Conservation (phyloP, 1,284 basidiomycete species). For the Trichosporon faecale region DNA sequence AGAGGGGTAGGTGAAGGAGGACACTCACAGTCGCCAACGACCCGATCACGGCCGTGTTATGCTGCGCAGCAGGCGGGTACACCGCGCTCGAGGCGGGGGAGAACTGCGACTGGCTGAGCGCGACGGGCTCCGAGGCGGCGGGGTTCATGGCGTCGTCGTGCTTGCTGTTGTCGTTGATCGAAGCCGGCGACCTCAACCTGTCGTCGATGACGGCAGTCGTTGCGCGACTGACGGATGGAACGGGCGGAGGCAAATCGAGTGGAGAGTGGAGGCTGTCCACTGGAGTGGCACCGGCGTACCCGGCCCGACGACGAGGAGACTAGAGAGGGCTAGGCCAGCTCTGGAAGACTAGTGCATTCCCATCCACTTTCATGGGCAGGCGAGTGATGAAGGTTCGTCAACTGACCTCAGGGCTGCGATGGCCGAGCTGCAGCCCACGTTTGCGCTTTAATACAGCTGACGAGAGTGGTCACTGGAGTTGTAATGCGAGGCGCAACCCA, state of each 20-base stretch:
- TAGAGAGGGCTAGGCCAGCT: no score
- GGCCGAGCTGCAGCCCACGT: background rate
- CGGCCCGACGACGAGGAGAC: no score
- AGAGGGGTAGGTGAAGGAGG: background rate
- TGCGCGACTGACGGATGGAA: background rate
- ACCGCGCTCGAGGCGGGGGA: slow-evolving; percentile 50
- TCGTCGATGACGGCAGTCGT: background rate
- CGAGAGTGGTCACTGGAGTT: no score
- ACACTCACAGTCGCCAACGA: slow-evolving; percentile 42
- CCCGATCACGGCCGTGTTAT: slow-evolving; percentile 62
- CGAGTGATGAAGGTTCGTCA: background rate
- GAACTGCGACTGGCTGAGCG: slow-evolving; percentile 34
- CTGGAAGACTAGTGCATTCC: background rate
- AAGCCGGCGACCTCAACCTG: no score
- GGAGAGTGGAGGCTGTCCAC: background rate
- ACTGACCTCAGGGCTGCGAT: background rate
- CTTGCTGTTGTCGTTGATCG: no score
- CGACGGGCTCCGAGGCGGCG: slow-evolving; percentile 20
- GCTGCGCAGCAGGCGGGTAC: slow-evolving; percentile 66
- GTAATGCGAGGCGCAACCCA: no score
- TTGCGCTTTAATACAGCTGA: background rate
- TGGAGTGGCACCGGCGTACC: background rate
- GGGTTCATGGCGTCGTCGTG: slow-evolving; percentile 29
- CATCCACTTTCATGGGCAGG: background rate
- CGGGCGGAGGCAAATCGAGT: background rate